These are phyloP conservation scores for Cyclotella sp. DNA, from an alignment of 108 stramenopile species.

Conservation along the genomic window DNA sequence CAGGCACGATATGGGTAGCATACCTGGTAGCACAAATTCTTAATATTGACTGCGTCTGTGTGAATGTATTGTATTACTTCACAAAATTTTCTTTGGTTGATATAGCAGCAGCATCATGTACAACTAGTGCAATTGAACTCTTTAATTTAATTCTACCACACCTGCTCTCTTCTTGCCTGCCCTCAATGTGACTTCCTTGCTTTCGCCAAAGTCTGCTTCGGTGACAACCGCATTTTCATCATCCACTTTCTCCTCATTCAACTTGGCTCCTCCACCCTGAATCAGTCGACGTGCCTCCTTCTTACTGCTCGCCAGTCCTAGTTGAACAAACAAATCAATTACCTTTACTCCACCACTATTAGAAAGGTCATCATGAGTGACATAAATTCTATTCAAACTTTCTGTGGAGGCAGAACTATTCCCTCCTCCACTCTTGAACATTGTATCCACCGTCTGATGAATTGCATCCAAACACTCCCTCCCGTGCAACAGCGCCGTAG, in stretches of 20 bases:
- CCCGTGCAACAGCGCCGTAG: constrained; percentile 94
- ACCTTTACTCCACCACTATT: constrained; percentile 60
- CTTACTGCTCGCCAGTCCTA: constrained; percentile 87
- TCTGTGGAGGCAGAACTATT: constrained; percentile 59
- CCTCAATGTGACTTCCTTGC: constrained; percentile 69
- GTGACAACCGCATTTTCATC: constrained; percentile 71
- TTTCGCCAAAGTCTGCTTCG: constrained; percentile 67
- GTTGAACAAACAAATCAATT: constrained; percentile 85
- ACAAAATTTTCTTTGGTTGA: too few relatives aligned
- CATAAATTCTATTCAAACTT: constrained; percentile 68
- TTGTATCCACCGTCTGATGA: constrained; percentile 84
- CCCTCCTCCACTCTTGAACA: constrained; percentile 69
- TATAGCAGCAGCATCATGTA: too few relatives aligned
- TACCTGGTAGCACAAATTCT: too few relatives aligned
- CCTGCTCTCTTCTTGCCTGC: constrained; percentile 93
- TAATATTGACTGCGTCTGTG: too few relatives aligned
- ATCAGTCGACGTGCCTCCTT: constrained; percentile 95
- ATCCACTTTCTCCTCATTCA: constrained; percentile 69
- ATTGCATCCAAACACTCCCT: constrained; percentile 80
- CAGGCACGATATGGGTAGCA: too few relatives aligned
- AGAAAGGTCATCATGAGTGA: constrained; percentile 49
- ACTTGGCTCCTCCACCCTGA: constrained; percentile 88
- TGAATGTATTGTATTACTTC: too few relatives aligned
- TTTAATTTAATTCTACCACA: constrained; percentile 72
- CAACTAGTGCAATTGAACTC: neutral